phyloP scores from a whole-genome alignment of 1,284 basidiomycete species.

The Pascua sp. region DNA sequence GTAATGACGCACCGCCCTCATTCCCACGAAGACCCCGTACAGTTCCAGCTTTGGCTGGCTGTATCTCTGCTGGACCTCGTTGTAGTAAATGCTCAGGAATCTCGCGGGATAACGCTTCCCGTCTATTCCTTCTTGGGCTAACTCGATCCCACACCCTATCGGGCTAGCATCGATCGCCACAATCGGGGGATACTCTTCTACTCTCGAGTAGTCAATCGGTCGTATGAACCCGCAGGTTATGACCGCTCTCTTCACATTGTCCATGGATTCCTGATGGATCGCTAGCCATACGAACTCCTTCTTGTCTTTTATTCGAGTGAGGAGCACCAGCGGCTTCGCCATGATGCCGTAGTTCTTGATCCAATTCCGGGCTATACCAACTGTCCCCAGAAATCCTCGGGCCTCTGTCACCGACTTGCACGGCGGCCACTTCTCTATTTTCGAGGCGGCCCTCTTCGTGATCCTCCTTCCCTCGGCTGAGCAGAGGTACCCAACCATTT shows the following conservation, averaged over 20 bases:
- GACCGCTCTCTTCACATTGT: background rate
- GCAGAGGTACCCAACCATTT: slow-evolving; percentile 6
- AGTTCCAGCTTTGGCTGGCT: slow-evolving; percentile 13
- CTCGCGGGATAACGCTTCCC: slow-evolving; percentile 5
- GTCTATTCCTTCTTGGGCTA: slow-evolving; percentile 1
- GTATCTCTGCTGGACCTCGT: slow-evolving; percentile 11
- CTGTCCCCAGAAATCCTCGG: slow-evolving; percentile 3
- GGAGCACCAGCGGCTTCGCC: slow-evolving; percentile 1
- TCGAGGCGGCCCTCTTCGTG: background rate
- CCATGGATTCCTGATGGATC: background rate
- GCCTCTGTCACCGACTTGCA: background rate
- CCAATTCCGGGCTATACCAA: slow-evolving; percentile 7
- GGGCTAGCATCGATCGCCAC: slow-evolving; percentile 6
- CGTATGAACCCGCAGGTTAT: background rate
- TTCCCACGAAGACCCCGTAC: slow-evolving; percentile 6
- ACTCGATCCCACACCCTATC: background rate
- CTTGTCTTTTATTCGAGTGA: no score
- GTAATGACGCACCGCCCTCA: background rate
- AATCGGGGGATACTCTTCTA: background rate
- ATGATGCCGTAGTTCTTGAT: slow-evolving; percentile 7
- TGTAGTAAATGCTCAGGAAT: slow-evolving; percentile 12
- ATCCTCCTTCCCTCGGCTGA: background rate
- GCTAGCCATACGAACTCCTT: background rate
- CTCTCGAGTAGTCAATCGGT: background rate
- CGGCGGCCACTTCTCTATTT: slow-evolving; percentile 4